Evolutionary conservation across 2,329 filamentous ascomycete genomes (phyloP).

Genomic region (Neospermospora avenae): DNA sequence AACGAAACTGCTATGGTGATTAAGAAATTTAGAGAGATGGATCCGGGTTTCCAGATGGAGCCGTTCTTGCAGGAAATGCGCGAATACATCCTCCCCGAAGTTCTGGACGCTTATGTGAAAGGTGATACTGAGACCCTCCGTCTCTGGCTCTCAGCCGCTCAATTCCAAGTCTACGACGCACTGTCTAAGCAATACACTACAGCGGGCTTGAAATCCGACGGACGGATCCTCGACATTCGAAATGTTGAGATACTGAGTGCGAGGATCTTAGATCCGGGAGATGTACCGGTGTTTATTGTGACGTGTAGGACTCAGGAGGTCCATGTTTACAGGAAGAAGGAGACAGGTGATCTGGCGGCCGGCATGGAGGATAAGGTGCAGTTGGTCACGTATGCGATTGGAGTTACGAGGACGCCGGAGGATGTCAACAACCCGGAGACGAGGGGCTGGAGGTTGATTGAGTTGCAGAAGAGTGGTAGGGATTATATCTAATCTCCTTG

Average conservation of each 20-base stretch:
- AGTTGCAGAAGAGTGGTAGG: conserved; percentile 95
- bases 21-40: conserved; percentile 96
- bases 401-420: conserved; percentile 88
- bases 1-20: conserved; percentile 98
- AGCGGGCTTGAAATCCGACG: conserved; percentile 89
- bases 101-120: conserved; percentile 96
- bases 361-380: conserved; percentile 99
- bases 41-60: conserved; percentile 91
- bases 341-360: conserved; percentile 83
- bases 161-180: conserved; percentile 96
- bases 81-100: conserved; percentile 96
- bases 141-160: conserved; percentile 92
- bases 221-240: conserved; percentile 90
- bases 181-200: conserved; percentile 94
- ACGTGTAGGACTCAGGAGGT: conserved; percentile 97
- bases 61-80: conserved; percentile 92
- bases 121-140: conserved; percentile 88
- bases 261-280: conserved; percentile 77
- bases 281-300: conserved; percentile 94
- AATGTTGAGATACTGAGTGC: conserved; percentile 85
- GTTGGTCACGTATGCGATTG: conserved; percentile 96
- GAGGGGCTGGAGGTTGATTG: conserved; percentile 93
- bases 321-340: conserved; percentile 91
- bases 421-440: conserved; percentile 98
- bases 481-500: conserved; percentile 66